A percentile compares a stretch with the other conserved stretches of the same genome.
Conservation (phyloP, 2,329 filamentous ascomycete genomes). For the Penicillium sp. region DNA sequence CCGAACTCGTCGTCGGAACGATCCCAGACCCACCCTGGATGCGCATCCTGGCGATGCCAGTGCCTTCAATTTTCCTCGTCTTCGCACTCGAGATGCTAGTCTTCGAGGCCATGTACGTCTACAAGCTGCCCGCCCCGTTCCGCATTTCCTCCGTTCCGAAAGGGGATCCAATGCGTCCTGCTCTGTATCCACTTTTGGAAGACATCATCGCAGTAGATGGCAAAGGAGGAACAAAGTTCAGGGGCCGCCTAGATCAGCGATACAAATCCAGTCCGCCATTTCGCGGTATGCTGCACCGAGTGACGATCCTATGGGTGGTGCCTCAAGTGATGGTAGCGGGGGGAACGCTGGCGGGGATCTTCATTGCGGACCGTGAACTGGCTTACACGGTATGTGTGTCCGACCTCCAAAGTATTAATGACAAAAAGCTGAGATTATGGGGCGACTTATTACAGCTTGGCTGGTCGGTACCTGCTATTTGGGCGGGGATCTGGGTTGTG, state of each 20-base stretch:
- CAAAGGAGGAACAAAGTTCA: not conserved
- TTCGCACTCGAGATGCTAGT: not conserved
- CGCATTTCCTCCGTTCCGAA: not conserved
- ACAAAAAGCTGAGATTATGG: not conserved
- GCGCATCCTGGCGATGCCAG: not conserved
- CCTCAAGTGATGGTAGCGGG: not conserved
- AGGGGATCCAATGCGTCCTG: not conserved
- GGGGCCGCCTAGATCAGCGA: not conserved
- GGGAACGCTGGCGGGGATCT: not conserved
- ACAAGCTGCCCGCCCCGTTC: not conserved
- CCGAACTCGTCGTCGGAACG: not conserved
- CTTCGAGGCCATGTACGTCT: not conserved
- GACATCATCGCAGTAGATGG: not conserved
- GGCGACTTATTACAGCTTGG: not conserved
- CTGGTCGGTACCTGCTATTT: not conserved
- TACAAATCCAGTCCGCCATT: not conserved
- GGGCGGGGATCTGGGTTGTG: not conserved
- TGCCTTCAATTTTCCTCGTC: not conserved
- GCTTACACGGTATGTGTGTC: not conserved
- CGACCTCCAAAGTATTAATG: not conserved
- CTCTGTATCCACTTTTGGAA: not conserved
- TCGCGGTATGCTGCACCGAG: not conserved
- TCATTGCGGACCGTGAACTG: not conserved
- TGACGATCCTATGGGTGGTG: not conserved
- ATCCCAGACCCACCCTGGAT: not conserved